Percentiles rank a stretch among this genome's conserved stretches.
Conservation (phyloP, 768 basidiomycete genomes). For the Agrocybe chaxingu region DNA sequence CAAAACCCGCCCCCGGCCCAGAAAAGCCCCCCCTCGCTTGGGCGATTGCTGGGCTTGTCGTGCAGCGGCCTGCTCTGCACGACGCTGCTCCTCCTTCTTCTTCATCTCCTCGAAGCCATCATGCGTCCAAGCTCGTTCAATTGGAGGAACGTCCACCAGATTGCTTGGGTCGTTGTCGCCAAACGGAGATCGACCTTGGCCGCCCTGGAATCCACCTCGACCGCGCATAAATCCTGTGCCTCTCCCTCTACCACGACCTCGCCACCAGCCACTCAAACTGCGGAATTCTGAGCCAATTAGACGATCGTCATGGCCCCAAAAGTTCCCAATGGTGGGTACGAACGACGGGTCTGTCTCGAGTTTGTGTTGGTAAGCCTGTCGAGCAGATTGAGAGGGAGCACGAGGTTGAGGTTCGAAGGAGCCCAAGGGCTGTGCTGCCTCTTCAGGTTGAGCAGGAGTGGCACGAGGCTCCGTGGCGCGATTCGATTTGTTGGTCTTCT, state of each 20-base stretch:
- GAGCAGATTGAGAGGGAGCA: conserved; percentile 36
- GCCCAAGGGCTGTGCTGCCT: conserved; percentile 1
- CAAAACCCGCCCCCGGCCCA: conserved; percentile 44
- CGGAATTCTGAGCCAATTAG: conserved; percentile 79
- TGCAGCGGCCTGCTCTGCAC: conserved; percentile 21
- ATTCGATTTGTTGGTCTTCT: conserved; percentile 37
- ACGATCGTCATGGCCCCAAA: conserved; percentile 95
- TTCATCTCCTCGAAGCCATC: conserved; percentile 90
- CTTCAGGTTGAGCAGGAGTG: conserved; percentile 21
- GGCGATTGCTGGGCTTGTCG: conserved; percentile 16
- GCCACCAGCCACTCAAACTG: conserved; percentile 86
- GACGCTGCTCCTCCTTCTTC: conserved; percentile 61
- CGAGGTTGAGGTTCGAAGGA: conserved; percentile 20
- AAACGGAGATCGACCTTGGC: conserved; percentile 13
- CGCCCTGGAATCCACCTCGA: conserved; percentile 42
- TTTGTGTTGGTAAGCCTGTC: conserved; percentile 83
- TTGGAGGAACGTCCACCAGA: conserved; percentile 44
- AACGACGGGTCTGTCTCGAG: conserved; percentile 84
- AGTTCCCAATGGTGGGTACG: conserved; percentile 87
- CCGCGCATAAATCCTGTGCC: conserved; percentile 57
- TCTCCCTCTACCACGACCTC: conserved; percentile 39
- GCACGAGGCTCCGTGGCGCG: conserved; percentile 26
- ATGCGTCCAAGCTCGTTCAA: conserved; percentile 77
- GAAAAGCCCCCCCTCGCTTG: conserved; percentile 34
- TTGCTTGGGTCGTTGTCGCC: conserved; percentile 11